These are phyloP conservation scores for Myriosclerotinia scirpicola DNA, from an alignment of 2,329 filamentous ascomycete species.

Conservation along the genomic window DNA sequence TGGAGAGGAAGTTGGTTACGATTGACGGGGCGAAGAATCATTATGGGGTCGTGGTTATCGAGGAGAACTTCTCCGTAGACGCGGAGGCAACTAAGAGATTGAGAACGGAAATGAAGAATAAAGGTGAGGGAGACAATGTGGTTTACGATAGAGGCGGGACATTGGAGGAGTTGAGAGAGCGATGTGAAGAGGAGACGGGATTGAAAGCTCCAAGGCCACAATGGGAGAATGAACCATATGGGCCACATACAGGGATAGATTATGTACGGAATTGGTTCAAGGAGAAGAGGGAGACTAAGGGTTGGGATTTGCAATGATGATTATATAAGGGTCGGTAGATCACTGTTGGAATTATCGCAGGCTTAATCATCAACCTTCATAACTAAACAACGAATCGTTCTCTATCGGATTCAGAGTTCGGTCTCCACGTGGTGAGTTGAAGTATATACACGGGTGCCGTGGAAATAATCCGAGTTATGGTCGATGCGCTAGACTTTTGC, in stretches of 20 bases:
- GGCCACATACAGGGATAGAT: constrained; percentile 9
- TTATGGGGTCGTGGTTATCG: constrained; percentile 12
- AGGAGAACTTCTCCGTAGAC: constrained; percentile 11
- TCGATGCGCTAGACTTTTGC: no score
- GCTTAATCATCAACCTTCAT: no score
- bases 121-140: not conserved
- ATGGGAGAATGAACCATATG: constrained; percentile 19
- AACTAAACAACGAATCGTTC: no score
- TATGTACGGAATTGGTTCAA: constrained; percentile 16
- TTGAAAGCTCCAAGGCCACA: constrained; percentile 15
- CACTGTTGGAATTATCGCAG: no score
- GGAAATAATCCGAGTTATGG: no score
- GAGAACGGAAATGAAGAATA: constrained; percentile 9
- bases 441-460: no score
- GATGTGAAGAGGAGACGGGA: constrained; percentile 13
- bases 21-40: constrained; percentile 2
- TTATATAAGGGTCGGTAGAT: no score
- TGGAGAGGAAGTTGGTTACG: constrained; percentile 12
- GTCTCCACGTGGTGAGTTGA: no score
- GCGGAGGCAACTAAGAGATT: not conserved
- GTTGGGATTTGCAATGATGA: constrained; percentile 4
- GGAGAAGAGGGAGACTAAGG: constrained; percentile 12
- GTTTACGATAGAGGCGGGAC: constrained; percentile 17
- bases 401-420: no score
- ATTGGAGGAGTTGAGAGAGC: constrained; percentile 3